Base-by-base conservation (phyloP, 768 basidiomycete genomes). In the Xerocomellus amylosporus region DNA sequence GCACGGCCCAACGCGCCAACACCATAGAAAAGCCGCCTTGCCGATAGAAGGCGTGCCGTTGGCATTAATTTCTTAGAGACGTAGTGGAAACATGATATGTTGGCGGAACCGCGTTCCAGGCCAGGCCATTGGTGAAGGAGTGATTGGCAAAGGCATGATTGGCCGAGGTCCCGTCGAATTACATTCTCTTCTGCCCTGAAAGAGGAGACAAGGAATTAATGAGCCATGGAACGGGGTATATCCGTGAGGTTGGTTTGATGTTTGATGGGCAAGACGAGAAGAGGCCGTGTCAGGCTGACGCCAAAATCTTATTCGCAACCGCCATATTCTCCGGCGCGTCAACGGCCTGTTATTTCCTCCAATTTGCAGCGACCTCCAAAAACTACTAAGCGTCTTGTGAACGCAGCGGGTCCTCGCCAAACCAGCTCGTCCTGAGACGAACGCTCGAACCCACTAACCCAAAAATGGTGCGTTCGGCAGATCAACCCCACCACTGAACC, bases 341-440 rank as follows among this genome's bases (percentile, higher is more conserved):
- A 30, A 39, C 14, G 26, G 28, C 38, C 19, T 8, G 5, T 12
- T 19, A 22, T n/a, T 31, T 2, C 33, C 34, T 30, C 24, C 38
- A 45, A 37, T 28, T 31, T 14, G 52, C 39, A 26, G 46, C 53
- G 22, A 34, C 30, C 10, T 2, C 34, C 9, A 19, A 26, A n/a
- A 9, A 26, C 26, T 1, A 6, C 6, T 24, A 33, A 41, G 26
- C 17, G 24, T 22, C 44, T 41, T 12, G 38, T 15, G 24, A 44
- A 43, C 9, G 13, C 10, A 38, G 8, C 24, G 17, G n/a, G 34
- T 17, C 8, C 50, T 22, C 4, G 7, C n/a, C 50, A 45, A 64
- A 44, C 63, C 51, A 50, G 63, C 24, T 55, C 59, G 24, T 17
- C 12, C 6, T 26, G 13, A 26, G 38, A 24, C 12, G 5, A 10